Evolutionary conservation across 345 rosid genomes (phyloP).

Genomic region (Eucalyptus microcorys): DNA sequence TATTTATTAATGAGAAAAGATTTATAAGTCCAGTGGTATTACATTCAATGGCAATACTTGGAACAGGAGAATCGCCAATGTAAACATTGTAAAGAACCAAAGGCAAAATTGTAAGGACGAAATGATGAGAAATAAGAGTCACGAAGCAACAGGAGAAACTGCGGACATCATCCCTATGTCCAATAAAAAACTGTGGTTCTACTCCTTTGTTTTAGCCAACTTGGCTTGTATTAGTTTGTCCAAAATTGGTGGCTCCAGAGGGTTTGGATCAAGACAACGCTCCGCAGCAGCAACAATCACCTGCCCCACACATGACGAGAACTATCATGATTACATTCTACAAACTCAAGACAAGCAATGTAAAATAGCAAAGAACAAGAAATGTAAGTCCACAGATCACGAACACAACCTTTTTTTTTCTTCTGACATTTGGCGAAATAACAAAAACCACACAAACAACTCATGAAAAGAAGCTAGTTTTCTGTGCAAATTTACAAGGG

Average conservation of each 20-base stretch:
- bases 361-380: not conserved
- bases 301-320: slow-evolving; percentile 19
- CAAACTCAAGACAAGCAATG: not conserved
- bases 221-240: slow-evolving; percentile 91
- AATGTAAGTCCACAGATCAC: not conserved
- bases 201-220: slow-evolving; percentile 48
- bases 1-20: not conserved
- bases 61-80: not conserved
- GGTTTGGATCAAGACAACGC: slow-evolving; percentile 87
- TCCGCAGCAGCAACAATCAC: slow-evolving; percentile 93
- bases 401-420: not conserved
- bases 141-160: not conserved
- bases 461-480: not conserved
- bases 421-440: not conserved
- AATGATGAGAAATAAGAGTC: not conserved
- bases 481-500: not conserved
- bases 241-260: slow-evolving; percentile 87
- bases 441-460: not conserved
- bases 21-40: not conserved
- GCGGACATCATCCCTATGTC: not conserved
- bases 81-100: not conserved
- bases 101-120: not conserved
- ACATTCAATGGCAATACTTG: not conserved
- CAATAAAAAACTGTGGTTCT: not conserved
- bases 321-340: not conserved